phyloP scores from a whole-genome alignment of 2,329 filamentous ascomycete species.

The Rutstroemia sp. region DNA sequence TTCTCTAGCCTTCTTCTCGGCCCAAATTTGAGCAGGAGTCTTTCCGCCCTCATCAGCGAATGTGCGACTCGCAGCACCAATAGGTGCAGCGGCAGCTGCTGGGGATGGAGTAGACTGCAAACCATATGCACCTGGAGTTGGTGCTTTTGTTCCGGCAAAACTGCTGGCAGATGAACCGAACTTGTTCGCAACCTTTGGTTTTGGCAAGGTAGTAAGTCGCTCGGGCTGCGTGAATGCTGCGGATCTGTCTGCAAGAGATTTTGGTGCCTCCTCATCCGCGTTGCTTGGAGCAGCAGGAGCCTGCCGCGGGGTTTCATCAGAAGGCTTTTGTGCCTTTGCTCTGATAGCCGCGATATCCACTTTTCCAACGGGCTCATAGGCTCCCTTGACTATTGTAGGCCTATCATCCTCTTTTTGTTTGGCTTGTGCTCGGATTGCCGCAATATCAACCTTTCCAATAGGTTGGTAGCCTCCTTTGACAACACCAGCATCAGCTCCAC shows the following conservation, averaged over 20 bases:
- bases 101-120: conserved; percentile 54
- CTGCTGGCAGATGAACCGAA: conserved; percentile 62
- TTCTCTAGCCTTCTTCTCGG: conserved; percentile 88
- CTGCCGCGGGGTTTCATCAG: conserved; percentile 29
- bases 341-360: conserved; percentile 95
- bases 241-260: conserved; percentile 67
- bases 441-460: conserved; percentile 95
- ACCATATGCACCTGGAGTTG: conserved; percentile 62
- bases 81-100: conserved; percentile 45
- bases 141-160: conserved; percentile 86
- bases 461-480: conserved; percentile 87
- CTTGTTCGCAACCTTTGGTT: conserved; percentile 89
- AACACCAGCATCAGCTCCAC: conserved; percentile 48
- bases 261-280: conserved; percentile 43
- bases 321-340: conserved; percentile 66
- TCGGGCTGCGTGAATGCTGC: conserved; percentile 69
- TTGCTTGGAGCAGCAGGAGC: conserved; percentile 35
- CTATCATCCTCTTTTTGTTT: conserved; percentile 67
- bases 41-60: conserved; percentile 95
- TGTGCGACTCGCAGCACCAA: conserved; percentile 79
- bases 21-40: conserved; percentile 94
- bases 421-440: conserved; percentile 72
- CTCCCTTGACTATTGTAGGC: conserved; percentile 78
- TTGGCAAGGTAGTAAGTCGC: conserved; percentile 79
- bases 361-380: conserved; percentile 92